Evolutionary conservation across 805 yeast species (phyloP), one percentile per base, ranked within the genome.

Genomic region (Yarrowia sp.): DNA sequence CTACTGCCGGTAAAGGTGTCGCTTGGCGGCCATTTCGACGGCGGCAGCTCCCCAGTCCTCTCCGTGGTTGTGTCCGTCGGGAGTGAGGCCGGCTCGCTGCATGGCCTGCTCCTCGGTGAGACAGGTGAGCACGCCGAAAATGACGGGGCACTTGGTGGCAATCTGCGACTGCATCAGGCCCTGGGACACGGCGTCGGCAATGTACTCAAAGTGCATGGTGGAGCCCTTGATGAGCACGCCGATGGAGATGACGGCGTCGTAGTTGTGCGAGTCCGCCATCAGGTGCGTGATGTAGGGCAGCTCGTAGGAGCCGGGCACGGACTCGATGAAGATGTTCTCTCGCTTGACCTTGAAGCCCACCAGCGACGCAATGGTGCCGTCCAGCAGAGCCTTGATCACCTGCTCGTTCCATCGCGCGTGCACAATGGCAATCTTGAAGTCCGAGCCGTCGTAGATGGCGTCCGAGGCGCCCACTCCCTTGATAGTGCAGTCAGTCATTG

Each of bases 11-110:
- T 55, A 55, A 3, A 55, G 61, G 38, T 55, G 46, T 55, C 61
- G 61, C 74, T 79, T 79, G 69, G 69, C 58, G 14, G 78, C 88
- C 98, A 95, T 94, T 81, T 94, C 99, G 34, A 95, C 97, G 15
- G 99, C 99, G 67, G 98, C 97, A 42, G 96, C 93, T 72, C 97
- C 99, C 99, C 99, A 94, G 78, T 95, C 99, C 75, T 85, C 91
- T 71, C 99, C 99, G 75, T 95, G 99, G 81, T 94, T 94, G 79
- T 95, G 98, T 72, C 87, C 87, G 68, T 89, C 92, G 38, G 79
- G 79, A 46, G 82, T 77, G 70, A 94, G 80, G 33, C 98, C 99
- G 13, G 98, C 97, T 79, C 99, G 88, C 20, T 87, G 87, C 72
- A 88, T 85, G 14, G 98, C 99, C 81, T 95, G 99, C 74, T 90